phyloP scores from a whole-genome alignment of 1,284 basidiomycete genomes.

The Limonomyces culmigenus region DNA sequence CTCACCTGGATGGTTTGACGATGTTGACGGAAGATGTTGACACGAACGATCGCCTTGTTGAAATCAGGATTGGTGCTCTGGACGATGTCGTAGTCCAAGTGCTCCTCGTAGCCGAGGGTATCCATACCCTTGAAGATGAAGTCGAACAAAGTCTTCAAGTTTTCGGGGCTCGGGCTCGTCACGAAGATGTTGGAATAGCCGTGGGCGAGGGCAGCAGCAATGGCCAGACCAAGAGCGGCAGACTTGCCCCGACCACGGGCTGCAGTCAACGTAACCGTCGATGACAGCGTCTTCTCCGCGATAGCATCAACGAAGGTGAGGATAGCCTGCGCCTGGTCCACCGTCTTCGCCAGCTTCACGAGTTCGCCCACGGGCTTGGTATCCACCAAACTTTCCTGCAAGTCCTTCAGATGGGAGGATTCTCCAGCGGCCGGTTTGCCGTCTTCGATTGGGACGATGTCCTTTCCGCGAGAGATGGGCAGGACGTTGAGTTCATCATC shows the following conservation, averaged over 20 bases:
- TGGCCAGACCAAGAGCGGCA: constrained; percentile 86
- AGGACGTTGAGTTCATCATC: constrained; percentile 98
- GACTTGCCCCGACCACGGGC: constrained; percentile 94
- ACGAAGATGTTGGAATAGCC: constrained; percentile 98
- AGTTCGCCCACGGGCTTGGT: constrained; percentile 85
- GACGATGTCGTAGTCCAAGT: constrained; percentile 92
- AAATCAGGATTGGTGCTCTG: constrained; percentile 91
- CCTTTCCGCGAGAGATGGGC: constrained; percentile 91
- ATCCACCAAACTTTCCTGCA: constrained; percentile 70
- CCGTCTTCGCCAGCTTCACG: constrained; percentile 81
- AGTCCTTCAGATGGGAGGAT: constrained; percentile 40
- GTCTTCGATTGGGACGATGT: constrained; percentile 65
- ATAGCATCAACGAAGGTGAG: constrained; percentile 89
- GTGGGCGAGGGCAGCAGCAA: constrained; percentile 85
- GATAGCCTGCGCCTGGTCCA: constrained; percentile 86
- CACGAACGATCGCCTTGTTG: constrained; percentile 89
- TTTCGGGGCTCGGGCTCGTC: constrained; percentile 94
- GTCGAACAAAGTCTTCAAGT: constrained; percentile 95
- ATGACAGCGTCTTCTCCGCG: constrained; percentile 82
- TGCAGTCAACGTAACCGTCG: constrained; percentile 91
- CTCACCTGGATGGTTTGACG: constrained; percentile 85
- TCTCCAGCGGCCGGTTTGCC: constrained; percentile 41
- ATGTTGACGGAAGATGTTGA: constrained; percentile 88
- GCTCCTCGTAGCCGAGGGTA: constrained; percentile 90
- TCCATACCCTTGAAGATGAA: constrained; percentile 98